phyloP scores from a whole-genome alignment of 1,284 basidiomycete genomes.

The Ustanciosporium gigantosporum region DNA sequence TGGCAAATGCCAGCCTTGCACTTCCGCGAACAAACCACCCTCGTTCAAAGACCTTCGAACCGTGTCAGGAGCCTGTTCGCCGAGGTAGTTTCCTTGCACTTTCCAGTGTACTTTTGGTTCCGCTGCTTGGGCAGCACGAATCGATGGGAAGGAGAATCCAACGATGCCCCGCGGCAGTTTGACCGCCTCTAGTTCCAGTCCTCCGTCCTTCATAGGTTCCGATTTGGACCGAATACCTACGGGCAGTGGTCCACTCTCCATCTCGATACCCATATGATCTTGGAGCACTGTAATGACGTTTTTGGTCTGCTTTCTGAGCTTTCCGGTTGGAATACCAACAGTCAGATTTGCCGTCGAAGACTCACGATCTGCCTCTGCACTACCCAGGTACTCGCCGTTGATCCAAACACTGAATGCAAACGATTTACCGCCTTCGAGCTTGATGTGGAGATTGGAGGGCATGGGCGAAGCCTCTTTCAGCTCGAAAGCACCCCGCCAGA shows the following conservation, averaged over 20 bases:
- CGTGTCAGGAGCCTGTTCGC: conserved; percentile 76
- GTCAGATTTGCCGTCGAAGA: conserved; percentile 28
- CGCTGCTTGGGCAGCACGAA: neutral
- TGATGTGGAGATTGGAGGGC: conserved; percentile 69
- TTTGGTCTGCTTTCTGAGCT: conserved; percentile 63
- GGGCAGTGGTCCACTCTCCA: conserved; percentile 46
- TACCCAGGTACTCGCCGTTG: conserved; percentile 73
- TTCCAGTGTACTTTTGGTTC: conserved; percentile 69
- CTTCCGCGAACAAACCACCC: conserved; percentile 77
- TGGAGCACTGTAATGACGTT: conserved; percentile 76
- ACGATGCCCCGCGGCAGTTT: conserved; percentile 77
- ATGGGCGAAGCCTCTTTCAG: conserved; percentile 54
- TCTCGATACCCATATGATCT: conserved; percentile 79
- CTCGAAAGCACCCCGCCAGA: conserved; percentile 78
- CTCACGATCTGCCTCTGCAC: conserved; percentile 59
- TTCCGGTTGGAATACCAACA: conserved; percentile 66
- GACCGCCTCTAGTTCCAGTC: conserved; percentile 54
- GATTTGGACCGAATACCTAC: conserved; percentile 9
- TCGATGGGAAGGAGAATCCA: conserved; percentile 66
- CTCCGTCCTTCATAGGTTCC: neutral
- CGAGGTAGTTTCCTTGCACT: conserved; percentile 78
- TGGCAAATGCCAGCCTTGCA: conserved; percentile 79
- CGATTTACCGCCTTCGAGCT: conserved; percentile 75
- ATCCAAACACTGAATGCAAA: conserved; percentile 79
- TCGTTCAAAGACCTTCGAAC: conserved; percentile 74